Percentiles rank a stretch among this genome's conserved stretches.
phyloP scores from a whole-genome alignment of 176 grass and related monocot genomes.

The Oryza nivara region DNA sequence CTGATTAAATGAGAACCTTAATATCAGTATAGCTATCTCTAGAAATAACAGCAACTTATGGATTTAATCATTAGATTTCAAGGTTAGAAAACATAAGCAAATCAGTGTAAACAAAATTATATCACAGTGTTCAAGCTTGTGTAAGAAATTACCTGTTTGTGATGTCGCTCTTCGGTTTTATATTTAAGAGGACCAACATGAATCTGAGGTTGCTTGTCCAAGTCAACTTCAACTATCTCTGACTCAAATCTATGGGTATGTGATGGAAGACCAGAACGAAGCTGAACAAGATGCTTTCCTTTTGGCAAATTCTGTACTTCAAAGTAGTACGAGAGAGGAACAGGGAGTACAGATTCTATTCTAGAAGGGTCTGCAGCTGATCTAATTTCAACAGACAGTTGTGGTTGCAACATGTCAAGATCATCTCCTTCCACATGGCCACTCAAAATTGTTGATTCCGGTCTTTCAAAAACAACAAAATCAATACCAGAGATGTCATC shows the following conservation, averaged over 20 bases:
- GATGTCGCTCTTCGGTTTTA: slow-evolving; percentile 72
- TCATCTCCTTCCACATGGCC: slow-evolving; percentile 76
- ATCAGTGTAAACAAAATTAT: neutral
- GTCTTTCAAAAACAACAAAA: slow-evolving; percentile 91
- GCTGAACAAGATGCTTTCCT: slow-evolving; percentile 79
- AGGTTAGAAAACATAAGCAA: slow-evolving; percentile 20
- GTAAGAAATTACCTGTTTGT: slow-evolving; percentile 72
- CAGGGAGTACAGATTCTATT: slow-evolving; percentile 70
- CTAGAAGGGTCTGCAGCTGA: slow-evolving; percentile 68
- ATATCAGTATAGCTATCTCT: neutral
- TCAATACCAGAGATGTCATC: slow-evolving; percentile 76
- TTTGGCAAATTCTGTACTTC: slow-evolving; percentile 77
- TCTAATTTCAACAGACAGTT: slow-evolving; percentile 91
- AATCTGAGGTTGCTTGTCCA: slow-evolving; percentile 85
- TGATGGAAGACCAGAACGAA: slow-evolving; percentile 74
- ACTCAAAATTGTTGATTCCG: slow-evolving; percentile 74
- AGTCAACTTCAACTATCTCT: slow-evolving; percentile 78
- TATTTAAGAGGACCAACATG: slow-evolving; percentile 90
- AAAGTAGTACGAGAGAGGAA: slow-evolving; percentile 87
- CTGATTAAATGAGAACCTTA: slow-evolving; percentile 1
- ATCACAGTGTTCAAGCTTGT: slow-evolving; percentile 11
- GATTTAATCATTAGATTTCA: slow-evolving; percentile 14
- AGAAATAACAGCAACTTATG: slow-evolving; percentile 12
- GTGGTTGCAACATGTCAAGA: slow-evolving; percentile 58
- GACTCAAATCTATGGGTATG: slow-evolving; percentile 74